Conservation (phyloP, 768 basidiomycete genomes). For the Podaxis rugospora region DNA sequence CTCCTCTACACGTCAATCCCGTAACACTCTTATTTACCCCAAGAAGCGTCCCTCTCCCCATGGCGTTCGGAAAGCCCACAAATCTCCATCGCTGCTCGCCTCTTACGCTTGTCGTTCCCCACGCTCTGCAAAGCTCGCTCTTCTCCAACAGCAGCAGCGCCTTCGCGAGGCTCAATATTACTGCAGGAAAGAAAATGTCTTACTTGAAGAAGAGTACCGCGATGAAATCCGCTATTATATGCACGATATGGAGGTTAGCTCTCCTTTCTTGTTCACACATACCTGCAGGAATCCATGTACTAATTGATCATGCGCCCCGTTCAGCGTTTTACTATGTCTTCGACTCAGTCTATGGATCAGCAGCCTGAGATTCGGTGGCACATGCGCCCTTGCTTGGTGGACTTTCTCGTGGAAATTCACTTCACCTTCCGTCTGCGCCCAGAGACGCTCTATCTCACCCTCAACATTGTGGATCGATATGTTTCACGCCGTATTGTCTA, state of each 20-base stretch:
- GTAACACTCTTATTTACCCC: constrained; percentile 65
- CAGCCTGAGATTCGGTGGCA: constrained; percentile 99
- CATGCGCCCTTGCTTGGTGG: constrained; percentile 98
- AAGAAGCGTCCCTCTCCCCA: constrained; percentile 85
- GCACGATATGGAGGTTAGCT: constrained; percentile 96
- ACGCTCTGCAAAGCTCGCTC: constrained; percentile 56
- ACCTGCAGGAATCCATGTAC: constrained; percentile 4
- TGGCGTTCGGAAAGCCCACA: constrained; percentile 68
- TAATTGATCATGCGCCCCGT: constrained; percentile 14
- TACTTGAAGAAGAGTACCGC: constrained; percentile 93
- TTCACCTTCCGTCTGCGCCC: constrained; percentile 97
- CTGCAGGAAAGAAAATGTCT: constrained; percentile 65
- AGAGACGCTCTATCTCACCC: constrained; percentile 95
- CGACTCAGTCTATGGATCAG: constrained; percentile 96
- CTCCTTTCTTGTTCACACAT: constrained; percentile 10
- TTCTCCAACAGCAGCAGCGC: constrained; percentile 53
- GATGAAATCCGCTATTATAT: constrained; percentile 93
- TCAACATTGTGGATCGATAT: constrained; percentile 99
- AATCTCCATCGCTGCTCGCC: constrained; percentile 48
- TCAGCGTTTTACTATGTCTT: constrained; percentile 83
- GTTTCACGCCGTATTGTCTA: constrained; percentile 98
- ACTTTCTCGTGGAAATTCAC: constrained; percentile 98
- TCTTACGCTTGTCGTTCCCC: constrained; percentile 59
- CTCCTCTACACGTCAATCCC: constrained; percentile 53
- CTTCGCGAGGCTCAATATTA: constrained; percentile 68